Conservation (phyloP, 257 asterid species). For the Petrea volubilis region DNA sequence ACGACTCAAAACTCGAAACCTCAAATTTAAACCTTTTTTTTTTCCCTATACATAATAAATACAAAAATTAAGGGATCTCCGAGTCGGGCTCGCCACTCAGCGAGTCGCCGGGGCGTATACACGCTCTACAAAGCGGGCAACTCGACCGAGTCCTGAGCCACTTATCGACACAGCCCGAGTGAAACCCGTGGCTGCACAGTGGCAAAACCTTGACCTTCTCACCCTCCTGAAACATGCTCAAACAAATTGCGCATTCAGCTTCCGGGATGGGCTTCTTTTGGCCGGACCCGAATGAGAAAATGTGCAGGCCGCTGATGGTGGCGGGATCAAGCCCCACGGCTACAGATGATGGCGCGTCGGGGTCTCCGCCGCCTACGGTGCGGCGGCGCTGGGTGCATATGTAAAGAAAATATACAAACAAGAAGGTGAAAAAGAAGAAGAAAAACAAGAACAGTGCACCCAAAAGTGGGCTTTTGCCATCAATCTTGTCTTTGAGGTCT, state of each 20-base stretch:
- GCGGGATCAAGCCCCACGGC: conserved; percentile 40
- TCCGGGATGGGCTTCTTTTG: conserved; percentile 26
- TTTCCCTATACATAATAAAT: too few species aligned
- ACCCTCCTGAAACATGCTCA: conserved; percentile 35
- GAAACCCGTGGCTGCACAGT: conserved; percentile 40
- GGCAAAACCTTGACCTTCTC: conserved; percentile 41
- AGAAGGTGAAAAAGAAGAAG: conserved; percentile 29
- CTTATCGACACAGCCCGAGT: conserved; percentile 42
- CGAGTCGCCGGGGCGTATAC: conserved; percentile 14
- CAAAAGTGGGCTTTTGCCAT: conserved; percentile 31
- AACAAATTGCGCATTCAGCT: conserved; percentile 44
- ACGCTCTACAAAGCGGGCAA: conserved; percentile 45
- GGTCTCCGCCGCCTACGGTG: not conserved
- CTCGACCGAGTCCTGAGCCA: conserved; percentile 46
- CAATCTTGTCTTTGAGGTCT: conserved; percentile 19
- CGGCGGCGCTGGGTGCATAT: conserved; percentile 31
- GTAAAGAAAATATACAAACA: conserved; percentile 35
- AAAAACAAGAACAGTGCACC: conserved; percentile 33
- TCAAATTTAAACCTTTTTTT: too few species aligned
- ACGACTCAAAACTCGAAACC: too few species aligned
- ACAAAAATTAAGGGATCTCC: conserved; percentile 16
- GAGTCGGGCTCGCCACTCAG: conserved; percentile 11
- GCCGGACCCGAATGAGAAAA: conserved; percentile 29
- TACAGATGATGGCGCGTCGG: not conserved
- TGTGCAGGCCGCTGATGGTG: conserved; percentile 35